phyloP scores from a whole-genome alignment of 495 filamentous ascomycete genomes.

The Tuber magnatum region DNA sequence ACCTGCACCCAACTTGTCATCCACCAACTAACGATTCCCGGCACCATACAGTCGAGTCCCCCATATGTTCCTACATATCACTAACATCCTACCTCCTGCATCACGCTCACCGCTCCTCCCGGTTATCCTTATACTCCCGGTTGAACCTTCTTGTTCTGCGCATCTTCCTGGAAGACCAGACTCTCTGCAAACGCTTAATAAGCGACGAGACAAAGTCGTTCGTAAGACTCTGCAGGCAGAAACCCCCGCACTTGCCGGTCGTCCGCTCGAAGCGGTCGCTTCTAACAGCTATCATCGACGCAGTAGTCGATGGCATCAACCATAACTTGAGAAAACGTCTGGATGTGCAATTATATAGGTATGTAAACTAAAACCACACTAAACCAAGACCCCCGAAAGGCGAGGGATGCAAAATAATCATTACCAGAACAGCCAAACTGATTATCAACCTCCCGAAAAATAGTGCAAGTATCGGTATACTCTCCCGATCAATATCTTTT shows the following conservation, averaged over 20 bases:
- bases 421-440: conserved; percentile 15
- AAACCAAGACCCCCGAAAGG: background rate
- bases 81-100: conserved; percentile 87
- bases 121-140: conserved; percentile 72
- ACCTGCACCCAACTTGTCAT: background rate
- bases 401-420: background rate
- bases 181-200: conserved; percentile 76
- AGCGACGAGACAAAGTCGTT: conserved; percentile 66
- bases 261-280: conserved; percentile 63
- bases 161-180: conserved; percentile 78
- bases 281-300: conserved; percentile 70
- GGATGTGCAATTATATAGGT: conserved; percentile 72
- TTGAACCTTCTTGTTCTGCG: conserved; percentile 76
- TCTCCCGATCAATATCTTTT: conserved; percentile 74
- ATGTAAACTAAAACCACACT: background rate
- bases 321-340: conserved; percentile 84
- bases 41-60: conserved; percentile 49
- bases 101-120: conserved; percentile 76
- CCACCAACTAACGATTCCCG: background rate
- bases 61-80: conserved; percentile 77
- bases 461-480: conserved; percentile 60
- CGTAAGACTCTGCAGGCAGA: conserved; percentile 82
- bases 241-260: conserved; percentile 77
- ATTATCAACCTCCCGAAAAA: background rate
- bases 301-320: conserved; percentile 80